A percentile compares a stretch with the other conserved stretches of the same genome.
phyloP scores from a whole-genome alignment of 805 yeast species.

The Wickerhamomyces pijperi region DNA sequence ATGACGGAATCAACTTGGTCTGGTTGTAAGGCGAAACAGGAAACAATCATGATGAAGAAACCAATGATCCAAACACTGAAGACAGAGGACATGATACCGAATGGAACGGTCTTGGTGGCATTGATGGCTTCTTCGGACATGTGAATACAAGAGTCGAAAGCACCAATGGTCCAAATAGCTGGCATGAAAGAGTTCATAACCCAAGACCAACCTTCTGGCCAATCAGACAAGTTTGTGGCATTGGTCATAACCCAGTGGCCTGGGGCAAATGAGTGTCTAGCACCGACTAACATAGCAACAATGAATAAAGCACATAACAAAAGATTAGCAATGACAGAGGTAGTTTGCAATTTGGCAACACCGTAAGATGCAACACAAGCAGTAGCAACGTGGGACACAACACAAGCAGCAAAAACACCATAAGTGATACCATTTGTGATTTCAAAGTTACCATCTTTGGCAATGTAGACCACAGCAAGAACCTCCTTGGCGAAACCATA shows the following conservation, averaged over 20 bases:
- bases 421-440: constrained; percentile 42
- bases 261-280: constrained; percentile 18
- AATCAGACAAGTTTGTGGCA: constrained; percentile 29
- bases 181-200: constrained; percentile 44
- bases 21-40: constrained; percentile 40
- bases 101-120: constrained; percentile 51
- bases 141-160: constrained; percentile 61
- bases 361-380: constrained; percentile 43
- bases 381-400: constrained; percentile 33
- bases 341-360: constrained; percentile 43
- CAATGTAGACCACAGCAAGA: constrained; percentile 37
- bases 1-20: constrained; percentile 30
- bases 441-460: constrained; percentile 32
- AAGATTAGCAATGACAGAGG: constrained; percentile 41
- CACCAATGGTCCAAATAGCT: constrained; percentile 66
- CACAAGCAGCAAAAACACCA: constrained; percentile 52
- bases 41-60: constrained; percentile 39
- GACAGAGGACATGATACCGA: constrained; percentile 52
- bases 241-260: constrained; percentile 5
- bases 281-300: constrained; percentile 52
- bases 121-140: constrained; percentile 60
- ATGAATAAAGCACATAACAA: constrained; percentile 37
- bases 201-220: constrained; percentile 50
- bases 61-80: constrained; percentile 45
- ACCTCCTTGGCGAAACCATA: constrained; percentile 51